A percentile compares a stretch with the other conserved stretches of the same genome.
Evolutionary conservation across 345 rosid genomes (phyloP).

Genomic region (Boechera retrofracta): DNA sequence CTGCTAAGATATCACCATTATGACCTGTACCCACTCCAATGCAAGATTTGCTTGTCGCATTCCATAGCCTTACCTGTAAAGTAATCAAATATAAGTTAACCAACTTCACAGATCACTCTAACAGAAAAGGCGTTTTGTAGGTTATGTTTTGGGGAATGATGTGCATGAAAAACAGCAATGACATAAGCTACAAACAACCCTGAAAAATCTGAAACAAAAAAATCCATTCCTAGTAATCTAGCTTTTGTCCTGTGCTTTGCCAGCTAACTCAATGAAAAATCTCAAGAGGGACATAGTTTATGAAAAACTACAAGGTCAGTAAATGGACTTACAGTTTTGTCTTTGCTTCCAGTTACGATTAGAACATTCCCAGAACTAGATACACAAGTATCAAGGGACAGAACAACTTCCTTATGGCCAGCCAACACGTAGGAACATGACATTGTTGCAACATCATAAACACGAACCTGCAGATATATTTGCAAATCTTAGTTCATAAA

Average conservation of each 20-base stretch:
- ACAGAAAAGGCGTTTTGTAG: not conserved
- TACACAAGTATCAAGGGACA: slow-evolving; percentile 80
- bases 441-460: slow-evolving; percentile 85
- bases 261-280: slow-evolving; percentile 26
- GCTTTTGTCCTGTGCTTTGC: not conserved
- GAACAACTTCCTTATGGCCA: slow-evolving; percentile 81
- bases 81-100: slow-evolving; percentile 33
- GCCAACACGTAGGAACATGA: slow-evolving; percentile 91
- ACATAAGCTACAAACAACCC: slow-evolving; percentile 11
- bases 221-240: slow-evolving; percentile 18
- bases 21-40: slow-evolving; percentile 91
- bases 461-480: slow-evolving; percentile 71
- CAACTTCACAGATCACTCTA: slow-evolving; percentile 9
- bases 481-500: slow-evolving; percentile 27
- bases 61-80: slow-evolving; percentile 89
- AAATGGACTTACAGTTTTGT: slow-evolving; percentile 69
- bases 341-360: slow-evolving; percentile 90
- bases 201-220: slow-evolving; percentile 13
- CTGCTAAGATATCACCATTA: slow-evolving; percentile 88
- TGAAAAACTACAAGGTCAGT: slow-evolving; percentile 27
- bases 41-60: slow-evolving; percentile 66
- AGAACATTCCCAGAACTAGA: slow-evolving; percentile 67
- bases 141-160: slow-evolving; percentile 11
- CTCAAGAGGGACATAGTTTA: slow-evolving; percentile 6
- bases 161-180: slow-evolving; percentile 7